These are phyloP conservation scores for Mortierella antarctica DNA, from an alignment of 192 early-diverging fungal genomes.

Conservation along the genomic window DNA sequence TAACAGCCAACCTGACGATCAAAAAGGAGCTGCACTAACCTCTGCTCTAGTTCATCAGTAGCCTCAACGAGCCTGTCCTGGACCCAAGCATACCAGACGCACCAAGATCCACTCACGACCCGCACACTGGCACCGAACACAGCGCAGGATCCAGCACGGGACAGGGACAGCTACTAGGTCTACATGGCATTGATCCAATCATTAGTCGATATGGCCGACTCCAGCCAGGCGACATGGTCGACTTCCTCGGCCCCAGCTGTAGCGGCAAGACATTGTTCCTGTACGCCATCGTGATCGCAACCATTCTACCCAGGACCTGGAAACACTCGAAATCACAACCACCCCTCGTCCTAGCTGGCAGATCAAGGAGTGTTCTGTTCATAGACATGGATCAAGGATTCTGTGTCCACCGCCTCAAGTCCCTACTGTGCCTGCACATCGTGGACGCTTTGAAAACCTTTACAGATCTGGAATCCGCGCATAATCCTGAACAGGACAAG, in stretches of 20 bases:
- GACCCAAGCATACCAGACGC: neutral
- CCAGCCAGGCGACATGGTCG: conserved; percentile 37
- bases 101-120: neutral
- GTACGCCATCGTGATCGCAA: conserved; percentile 43
- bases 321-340: conserved; percentile 15
- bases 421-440: conserved; percentile 15
- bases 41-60: conserved; percentile 16
- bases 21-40: too few species aligned
- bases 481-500: too few species aligned
- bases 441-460: neutral
- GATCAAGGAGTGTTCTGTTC: conserved; percentile 28
- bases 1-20: too few species aligned
- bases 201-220: conserved; percentile 11
- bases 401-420: conserved; percentile 3
- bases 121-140: neutral
- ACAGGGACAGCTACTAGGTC: conserved; percentile 2
- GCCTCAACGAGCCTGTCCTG: conserved; percentile 3
- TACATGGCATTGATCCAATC: conserved; percentile 33
- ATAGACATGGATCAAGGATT: conserved; percentile 41
- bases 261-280: conserved; percentile 36
- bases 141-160: neutral
- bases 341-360: conserved; percentile 1
- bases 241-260: conserved; percentile 22
- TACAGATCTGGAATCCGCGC: neutral
- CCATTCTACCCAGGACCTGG: conserved; percentile 43